These are phyloP conservation scores for Verticillium albo-atrum DNA, from an alignment of 2,329 filamentous ascomycete genomes.

Conservation along the genomic window DNA sequence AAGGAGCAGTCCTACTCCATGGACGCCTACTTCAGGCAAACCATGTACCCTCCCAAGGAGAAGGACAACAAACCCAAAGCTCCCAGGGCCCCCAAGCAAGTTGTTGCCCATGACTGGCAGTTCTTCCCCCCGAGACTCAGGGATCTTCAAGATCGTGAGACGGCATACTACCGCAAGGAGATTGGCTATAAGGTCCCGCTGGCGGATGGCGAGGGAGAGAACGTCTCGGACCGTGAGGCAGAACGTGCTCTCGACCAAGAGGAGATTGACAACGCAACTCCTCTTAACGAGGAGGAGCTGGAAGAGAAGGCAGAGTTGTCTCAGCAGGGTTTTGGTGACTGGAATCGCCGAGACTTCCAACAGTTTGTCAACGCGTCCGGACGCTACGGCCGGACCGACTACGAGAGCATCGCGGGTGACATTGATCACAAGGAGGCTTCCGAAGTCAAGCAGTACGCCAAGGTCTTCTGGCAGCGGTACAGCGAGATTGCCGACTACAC, in stretches of 20 bases:
- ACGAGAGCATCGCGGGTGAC: constrained; percentile 78
- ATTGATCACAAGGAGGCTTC: constrained; percentile 83
- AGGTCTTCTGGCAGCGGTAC: constrained; percentile 95
- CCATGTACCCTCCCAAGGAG: constrained; percentile 74
- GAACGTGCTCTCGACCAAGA: constrained; percentile 84
- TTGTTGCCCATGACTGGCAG: constrained; percentile 91
- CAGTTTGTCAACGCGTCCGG: constrained; percentile 96
- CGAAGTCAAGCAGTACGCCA: constrained; percentile 87
- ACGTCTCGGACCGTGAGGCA: constrained; percentile 77
- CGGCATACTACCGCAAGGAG: constrained; percentile 91
- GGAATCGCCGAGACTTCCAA: constrained; percentile 97
- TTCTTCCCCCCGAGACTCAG: constrained; percentile 84
- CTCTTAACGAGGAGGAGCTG: constrained; percentile 84
- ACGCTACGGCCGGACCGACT: constrained; percentile 85
- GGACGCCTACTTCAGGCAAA: constrained; percentile 96
- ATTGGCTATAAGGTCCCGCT: constrained; percentile 92
- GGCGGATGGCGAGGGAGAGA: constrained; percentile 84
- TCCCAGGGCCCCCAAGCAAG: constrained; percentile 90
- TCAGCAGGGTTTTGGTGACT: constrained; percentile 81
- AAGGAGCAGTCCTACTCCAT: constrained; percentile 98
- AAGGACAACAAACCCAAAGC: constrained; percentile 91
- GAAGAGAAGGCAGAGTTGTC: constrained; percentile 81
- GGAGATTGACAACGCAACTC: constrained; percentile 87
- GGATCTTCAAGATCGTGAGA: constrained; percentile 93
- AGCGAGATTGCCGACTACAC: constrained; percentile 83